These are phyloP conservation scores for Hygrophila difformis DNA, from an alignment of 257 asterid genomes.

Conservation along the genomic window DNA sequence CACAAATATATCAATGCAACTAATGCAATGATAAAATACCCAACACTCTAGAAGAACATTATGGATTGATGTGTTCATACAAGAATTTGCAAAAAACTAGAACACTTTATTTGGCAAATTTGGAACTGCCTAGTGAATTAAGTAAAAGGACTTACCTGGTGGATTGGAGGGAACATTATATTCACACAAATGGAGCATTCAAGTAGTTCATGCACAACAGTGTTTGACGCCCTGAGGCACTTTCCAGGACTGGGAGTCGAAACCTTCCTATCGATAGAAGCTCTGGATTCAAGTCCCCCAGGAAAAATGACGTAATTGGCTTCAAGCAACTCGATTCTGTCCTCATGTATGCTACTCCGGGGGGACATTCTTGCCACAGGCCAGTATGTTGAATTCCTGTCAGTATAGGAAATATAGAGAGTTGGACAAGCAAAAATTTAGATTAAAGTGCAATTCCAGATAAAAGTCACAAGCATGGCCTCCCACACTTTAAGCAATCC, in stretches of 20 bases:
- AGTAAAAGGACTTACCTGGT: conserved; percentile 44
- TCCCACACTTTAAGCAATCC: neutral
- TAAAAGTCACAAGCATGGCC: neutral
- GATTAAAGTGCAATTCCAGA: neutral
- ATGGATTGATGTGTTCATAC: too few relatives aligned
- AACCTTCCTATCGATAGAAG: conserved; percentile 38
- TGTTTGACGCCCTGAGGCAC: conserved; percentile 36
- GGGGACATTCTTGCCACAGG: conserved; percentile 33
- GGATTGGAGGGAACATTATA: conserved; percentile 75
- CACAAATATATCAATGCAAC: too few relatives aligned
- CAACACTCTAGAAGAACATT: too few relatives aligned
- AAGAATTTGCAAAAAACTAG: conserved; percentile 5
- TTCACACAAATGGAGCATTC: conserved; percentile 71
- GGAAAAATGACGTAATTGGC: conserved; percentile 35
- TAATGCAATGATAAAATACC: too few relatives aligned
- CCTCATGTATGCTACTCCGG: conserved; percentile 39
- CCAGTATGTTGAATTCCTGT: conserved; percentile 15
- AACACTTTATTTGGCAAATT: conserved; percentile 1
- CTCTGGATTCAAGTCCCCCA: conserved; percentile 38
- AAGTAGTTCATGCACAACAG: too few relatives aligned
- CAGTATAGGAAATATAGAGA: conserved; percentile 4
- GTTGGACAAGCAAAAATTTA: conserved; percentile 8
- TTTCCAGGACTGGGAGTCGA: conserved; percentile 29
- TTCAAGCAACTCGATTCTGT: conserved; percentile 26
- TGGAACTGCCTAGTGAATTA: conserved; percentile 3